These are phyloP conservation scores for Rugosomyces carneus DNA, from an alignment of 1,284 basidiomycete genomes.

Conservation along the genomic window DNA sequence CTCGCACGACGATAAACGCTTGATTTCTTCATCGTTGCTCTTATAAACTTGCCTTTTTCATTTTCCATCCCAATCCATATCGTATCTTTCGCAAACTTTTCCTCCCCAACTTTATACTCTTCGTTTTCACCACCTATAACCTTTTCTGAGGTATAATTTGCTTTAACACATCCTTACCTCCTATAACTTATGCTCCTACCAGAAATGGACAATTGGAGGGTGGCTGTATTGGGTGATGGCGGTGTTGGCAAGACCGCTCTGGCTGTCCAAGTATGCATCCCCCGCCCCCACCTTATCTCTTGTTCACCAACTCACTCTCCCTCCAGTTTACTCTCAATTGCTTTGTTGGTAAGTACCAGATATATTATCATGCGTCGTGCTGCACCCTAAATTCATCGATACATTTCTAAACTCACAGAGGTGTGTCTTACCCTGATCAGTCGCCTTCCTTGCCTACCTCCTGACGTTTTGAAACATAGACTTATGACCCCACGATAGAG, in stretches of 20 bases:
- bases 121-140: slow-evolving; percentile 22
- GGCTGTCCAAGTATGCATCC: slow-evolving; percentile 77
- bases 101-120: slow-evolving; percentile 21
- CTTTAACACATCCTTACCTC: slow-evolving; percentile 1
- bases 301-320: slow-evolving; percentile 1
- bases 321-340: slow-evolving; percentile 85
- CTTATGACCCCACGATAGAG: slow-evolving; percentile 91
- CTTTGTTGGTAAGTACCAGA: slow-evolving; percentile 68
- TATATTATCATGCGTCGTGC: slow-evolving; percentile 20
- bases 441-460: slow-evolving; percentile 11
- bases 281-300: slow-evolving; percentile 7
- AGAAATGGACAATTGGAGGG: slow-evolving; percentile 86
- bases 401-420: slow-evolving; percentile 33
- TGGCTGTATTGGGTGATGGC: slow-evolving; percentile 94
- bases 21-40: slow-evolving; percentile 28
- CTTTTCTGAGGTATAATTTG: slow-evolving; percentile 23
- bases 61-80: slow-evolving; percentile 16
- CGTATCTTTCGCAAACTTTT: slow-evolving; percentile 11
- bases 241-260: slow-evolving; percentile 97
- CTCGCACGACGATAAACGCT: slow-evolving; percentile 47
- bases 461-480: slow-evolving; percentile 35
- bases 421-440: slow-evolving; percentile 26
- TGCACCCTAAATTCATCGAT: slow-evolving; percentile 13
- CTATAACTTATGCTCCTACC: slow-evolving; percentile 18
- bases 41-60: slow-evolving; percentile 18